Percentiles rank a stretch among this genome's conserved stretches.
Evolutionary conservation across 2,329 filamentous ascomycete genomes (phyloP).

Genomic region (Talaromyces albobiverticillius): DNA sequence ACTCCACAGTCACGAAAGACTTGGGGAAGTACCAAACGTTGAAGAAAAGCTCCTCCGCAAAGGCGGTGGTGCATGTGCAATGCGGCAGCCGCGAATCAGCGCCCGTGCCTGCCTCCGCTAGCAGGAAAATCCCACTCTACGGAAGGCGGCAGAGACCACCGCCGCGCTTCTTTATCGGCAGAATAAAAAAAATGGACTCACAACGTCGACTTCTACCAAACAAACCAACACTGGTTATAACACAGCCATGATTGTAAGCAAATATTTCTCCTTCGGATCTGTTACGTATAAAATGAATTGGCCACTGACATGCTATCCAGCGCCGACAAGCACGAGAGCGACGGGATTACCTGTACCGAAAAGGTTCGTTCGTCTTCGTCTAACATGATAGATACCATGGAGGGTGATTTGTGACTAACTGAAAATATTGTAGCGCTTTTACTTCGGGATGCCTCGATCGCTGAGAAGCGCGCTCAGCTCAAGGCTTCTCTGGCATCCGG

Average conservation of each 20-base stretch:
- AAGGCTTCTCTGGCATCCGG: constrained; percentile 84
- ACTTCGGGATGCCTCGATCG: constrained; percentile 86
- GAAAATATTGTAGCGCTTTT: constrained; percentile 62
- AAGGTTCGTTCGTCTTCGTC: constrained; percentile 41
- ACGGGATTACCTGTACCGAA: constrained; percentile 85
- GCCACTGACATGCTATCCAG: constrained; percentile 26
- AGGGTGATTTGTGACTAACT: background rate
- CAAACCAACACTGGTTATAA: background rate
- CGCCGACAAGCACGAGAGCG: constrained; percentile 75
- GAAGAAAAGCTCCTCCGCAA: constrained; percentile 16
- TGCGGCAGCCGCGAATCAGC: constrained; percentile 24
- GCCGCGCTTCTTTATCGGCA: constrained; percentile 23
- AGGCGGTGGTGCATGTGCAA: constrained; percentile 14
- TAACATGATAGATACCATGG: background rate
- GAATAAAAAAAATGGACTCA: constrained; percentile 34
- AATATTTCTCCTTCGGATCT: no score
- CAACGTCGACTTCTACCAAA: background rate
- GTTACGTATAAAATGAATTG: background rate
- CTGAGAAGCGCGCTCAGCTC: constrained; percentile 83
- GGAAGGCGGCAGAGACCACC: background rate
- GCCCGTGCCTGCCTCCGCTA: constrained; percentile 24
- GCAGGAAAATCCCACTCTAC: constrained; percentile 25
- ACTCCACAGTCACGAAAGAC: background rate
- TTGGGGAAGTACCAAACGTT: background rate
- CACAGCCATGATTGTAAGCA: constrained; percentile 16